phyloP scores from a whole-genome alignment of 805 yeast species.

The Nakazawaea peltata region DNA sequence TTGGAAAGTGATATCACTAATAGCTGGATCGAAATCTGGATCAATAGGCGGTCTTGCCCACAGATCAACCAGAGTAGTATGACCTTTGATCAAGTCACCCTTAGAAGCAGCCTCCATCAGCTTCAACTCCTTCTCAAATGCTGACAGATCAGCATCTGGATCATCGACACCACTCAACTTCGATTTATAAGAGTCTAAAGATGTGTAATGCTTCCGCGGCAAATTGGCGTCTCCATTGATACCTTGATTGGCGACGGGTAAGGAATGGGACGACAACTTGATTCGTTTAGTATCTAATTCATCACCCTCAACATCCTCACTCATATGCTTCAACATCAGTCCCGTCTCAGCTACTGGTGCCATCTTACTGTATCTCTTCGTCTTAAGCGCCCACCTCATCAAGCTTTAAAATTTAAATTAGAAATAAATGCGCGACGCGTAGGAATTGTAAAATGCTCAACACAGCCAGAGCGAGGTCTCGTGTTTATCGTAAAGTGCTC shows the following conservation, averaged over 20 bases:
- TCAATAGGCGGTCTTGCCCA: conserved; percentile 46
- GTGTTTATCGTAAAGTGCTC: too few relatives aligned
- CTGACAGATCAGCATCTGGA: conserved; percentile 27
- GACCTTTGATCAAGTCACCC: too few relatives aligned
- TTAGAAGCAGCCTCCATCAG: conserved; percentile 26
- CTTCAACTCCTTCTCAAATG: conserved; percentile 45
- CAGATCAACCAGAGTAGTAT: conserved; percentile 13
- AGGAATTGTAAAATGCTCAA: too few relatives aligned
- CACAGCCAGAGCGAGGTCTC: too few relatives aligned
- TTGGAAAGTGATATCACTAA: conserved; percentile 63
- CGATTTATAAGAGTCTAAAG: conserved; percentile 8
- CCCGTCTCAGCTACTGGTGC: neutral
- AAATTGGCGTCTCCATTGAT: conserved; percentile 10
- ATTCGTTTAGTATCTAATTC: too few relatives aligned
- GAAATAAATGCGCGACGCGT: too few relatives aligned
- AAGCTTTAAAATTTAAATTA: too few relatives aligned
- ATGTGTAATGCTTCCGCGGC: conserved; percentile 9
- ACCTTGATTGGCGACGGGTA: conserved; percentile 23
- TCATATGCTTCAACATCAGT: neutral
- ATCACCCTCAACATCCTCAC: neutral
- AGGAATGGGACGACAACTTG: conserved; percentile 13
- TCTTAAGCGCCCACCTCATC: too few relatives aligned
- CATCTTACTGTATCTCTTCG: too few relatives aligned
- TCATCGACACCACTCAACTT: too few relatives aligned
- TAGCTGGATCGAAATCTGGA: conserved; percentile 41